Base-by-base conservation (phyloP, 768 basidiomycete species). In the Pleurotus eryngii region DNA sequence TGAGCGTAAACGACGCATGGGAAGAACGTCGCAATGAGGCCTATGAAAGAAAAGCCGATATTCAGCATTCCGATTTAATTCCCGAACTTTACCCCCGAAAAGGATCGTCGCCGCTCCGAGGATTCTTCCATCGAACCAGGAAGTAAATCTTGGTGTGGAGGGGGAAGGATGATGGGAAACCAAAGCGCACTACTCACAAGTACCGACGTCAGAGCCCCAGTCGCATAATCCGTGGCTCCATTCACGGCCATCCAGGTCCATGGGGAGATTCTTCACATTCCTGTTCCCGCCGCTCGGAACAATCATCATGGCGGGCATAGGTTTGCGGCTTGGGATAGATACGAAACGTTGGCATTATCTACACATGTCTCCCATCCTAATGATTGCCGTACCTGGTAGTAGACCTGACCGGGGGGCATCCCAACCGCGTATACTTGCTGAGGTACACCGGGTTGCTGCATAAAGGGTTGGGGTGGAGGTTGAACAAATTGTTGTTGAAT, bases 1-100 rank as follows among this genome's bases (percentile, higher is more conserved):
- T 72, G 61, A 18, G 68, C 71, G 51, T 76, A 74, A 6, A 70
- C 63, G 24, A 75, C 61, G 59, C 76, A 78, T 8, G 78, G 75
- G 59, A 64, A 72, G 61, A 62, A 76, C 48, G 65, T 71, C 1
- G 76, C 62, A 38, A 66, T 49, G 26, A 64, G 56, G 57, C 61
- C 72, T 74, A 5, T 35, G 0, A 35, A 35, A 8, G 30, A 0
- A 8, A 11, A 9, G 9, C 11, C 11, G 30, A 35, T 35, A 35
- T 35, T 35, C 30, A 35, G 30, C 30, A 8, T 35, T 11, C 30
- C 11, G 30, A 35, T 35, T 35, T 9, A 35, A 9, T 11, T 9
- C 30, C 30, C 30, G 11, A 8, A 35, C 8, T 35, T 9, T 35
- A 11, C 30, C 11, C 30, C 30, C 30, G 11, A 35, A 35, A 35